Evolutionary conservation across 176 grass and related monocot species (phyloP).

Genomic region (Oryza meyeriana): DNA sequence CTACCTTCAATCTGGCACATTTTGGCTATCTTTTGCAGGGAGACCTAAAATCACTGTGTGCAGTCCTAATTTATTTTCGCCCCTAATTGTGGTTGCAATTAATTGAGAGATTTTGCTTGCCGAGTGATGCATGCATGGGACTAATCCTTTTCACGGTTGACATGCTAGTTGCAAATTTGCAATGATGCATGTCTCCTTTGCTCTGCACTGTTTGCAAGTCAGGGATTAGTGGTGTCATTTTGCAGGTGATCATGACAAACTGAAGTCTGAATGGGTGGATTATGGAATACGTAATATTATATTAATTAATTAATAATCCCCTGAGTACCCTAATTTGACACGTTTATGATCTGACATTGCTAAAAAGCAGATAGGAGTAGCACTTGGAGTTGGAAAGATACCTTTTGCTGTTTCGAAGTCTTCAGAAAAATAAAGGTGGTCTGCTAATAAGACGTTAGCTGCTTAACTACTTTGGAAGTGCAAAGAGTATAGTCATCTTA

Average conservation of each 20-base stretch:
- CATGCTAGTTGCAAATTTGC: constrained; percentile 27
- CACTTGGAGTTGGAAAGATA: neutral
- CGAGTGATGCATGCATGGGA: neutral
- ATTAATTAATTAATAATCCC: neutral
- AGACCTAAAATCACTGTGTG: neutral
- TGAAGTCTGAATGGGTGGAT: neutral
- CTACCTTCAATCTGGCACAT: constrained; percentile 11
- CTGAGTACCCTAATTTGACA: neutral
- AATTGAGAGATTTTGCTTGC: neutral
- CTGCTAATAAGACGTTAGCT: neutral
- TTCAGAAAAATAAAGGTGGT: neutral
- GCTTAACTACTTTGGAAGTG: neutral
- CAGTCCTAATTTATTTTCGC: neutral
- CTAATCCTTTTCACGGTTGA: constrained; percentile 27
- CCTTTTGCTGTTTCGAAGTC: neutral
- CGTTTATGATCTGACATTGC: neutral
- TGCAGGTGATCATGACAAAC: neutral
- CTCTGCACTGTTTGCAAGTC: constrained; percentile 3
- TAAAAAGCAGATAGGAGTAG: neutral
- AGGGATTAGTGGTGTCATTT: constrained; percentile 8
- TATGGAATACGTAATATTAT: neutral
- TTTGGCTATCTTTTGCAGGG: neutral
- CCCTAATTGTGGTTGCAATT: neutral
- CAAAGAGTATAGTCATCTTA: neutral
- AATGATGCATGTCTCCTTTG: constrained; percentile 9